These are phyloP conservation scores for Neurospora sp. DNA, from an alignment of 495 filamentous ascomycete species.

Conservation along the genomic window DNA sequence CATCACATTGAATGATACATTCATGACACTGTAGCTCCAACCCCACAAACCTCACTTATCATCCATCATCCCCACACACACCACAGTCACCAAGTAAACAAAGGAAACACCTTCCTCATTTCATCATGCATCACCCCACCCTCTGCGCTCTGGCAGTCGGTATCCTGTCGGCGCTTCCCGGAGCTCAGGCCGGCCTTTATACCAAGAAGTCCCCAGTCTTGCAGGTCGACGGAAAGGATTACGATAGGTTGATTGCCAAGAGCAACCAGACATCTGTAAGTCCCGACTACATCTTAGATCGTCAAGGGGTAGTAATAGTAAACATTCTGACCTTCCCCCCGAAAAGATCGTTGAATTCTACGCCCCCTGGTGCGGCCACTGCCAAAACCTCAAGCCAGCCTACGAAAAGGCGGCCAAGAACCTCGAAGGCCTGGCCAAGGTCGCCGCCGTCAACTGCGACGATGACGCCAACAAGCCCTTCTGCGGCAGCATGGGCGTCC, in stretches of 20 bases:
- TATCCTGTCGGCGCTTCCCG: slow-evolving; percentile 43
- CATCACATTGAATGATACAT: background rate
- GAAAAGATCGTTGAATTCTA: slow-evolving; percentile 67
- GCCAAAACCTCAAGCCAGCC: slow-evolving; percentile 86
- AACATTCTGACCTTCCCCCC: slow-evolving; percentile 6
- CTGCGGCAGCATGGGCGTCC: slow-evolving; percentile 78
- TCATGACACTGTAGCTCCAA: background rate
- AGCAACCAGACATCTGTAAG: slow-evolving; percentile 88
- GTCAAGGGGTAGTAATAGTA: background rate
- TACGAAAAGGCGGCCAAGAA: slow-evolving; percentile 90
- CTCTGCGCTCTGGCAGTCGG: slow-evolving; percentile 35
- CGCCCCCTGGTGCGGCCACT: slow-evolving; percentile 93
- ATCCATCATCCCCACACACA: background rate
- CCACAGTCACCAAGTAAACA: background rate
- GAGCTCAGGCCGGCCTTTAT: slow-evolving; percentile 66
- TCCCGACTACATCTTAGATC: background rate
- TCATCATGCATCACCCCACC: slow-evolving; percentile 36
- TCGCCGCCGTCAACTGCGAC: slow-evolving; percentile 92
- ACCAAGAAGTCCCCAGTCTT: slow-evolving; percentile 79
- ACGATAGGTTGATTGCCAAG: slow-evolving; percentile 73
- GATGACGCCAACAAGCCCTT: slow-evolving; percentile 87
- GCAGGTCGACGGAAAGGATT: slow-evolving; percentile 74
- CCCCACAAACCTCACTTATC: background rate
- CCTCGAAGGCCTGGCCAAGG: slow-evolving; percentile 82
- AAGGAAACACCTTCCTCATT: background rate